Conservation (phyloP, 768 basidiomycete species). For the Lactifluus echinatus region DNA sequence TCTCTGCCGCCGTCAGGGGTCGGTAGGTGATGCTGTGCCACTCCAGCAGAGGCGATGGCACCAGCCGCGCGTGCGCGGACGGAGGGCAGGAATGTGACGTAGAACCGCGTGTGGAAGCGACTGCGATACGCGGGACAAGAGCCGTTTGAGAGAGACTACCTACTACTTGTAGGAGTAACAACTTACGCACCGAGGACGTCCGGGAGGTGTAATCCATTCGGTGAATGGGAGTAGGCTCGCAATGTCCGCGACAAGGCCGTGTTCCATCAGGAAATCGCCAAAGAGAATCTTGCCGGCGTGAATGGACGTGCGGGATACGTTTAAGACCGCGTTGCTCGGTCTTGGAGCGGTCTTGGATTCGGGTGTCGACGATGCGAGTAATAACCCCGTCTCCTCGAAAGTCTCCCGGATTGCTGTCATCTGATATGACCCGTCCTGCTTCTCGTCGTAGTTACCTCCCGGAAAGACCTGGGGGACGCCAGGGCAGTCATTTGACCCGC, state of each 20-base stretch:
- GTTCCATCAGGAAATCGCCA: constrained; percentile 40
- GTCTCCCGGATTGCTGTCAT: constrained; percentile 69
- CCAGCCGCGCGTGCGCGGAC: constrained; percentile 30
- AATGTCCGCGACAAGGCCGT: constrained; percentile 38
- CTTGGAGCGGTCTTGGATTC: constrained; percentile 20
- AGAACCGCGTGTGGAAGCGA: constrained; percentile 68
- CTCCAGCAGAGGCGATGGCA: constrained; percentile 40
- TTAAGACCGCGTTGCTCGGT: constrained; percentile 37
- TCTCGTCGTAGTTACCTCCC: constrained; percentile 57
- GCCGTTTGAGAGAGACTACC: no score
- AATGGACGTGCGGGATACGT: constrained; percentile 46
- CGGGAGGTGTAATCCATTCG: constrained; percentile 63
- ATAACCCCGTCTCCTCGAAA: constrained; percentile 66
- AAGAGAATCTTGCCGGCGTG: constrained; percentile 46
- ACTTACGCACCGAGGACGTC: constrained; percentile 38
- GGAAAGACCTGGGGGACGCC: constrained; percentile 57
- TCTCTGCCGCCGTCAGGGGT: constrained; percentile 65
- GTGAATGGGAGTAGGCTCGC: constrained; percentile 57
- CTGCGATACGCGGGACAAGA: constrained; percentile 27
- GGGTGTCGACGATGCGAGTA: constrained; percentile 40
- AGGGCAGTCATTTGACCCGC: no score
- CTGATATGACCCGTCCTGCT: constrained; percentile 47
- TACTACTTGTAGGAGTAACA: background rate
- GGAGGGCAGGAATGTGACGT: constrained; percentile 48
- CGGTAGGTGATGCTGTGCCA: constrained; percentile 46